phyloP scores from a whole-genome alignment of 192 early-diverging fungal species.

The Backusella parvicylindrica region DNA sequence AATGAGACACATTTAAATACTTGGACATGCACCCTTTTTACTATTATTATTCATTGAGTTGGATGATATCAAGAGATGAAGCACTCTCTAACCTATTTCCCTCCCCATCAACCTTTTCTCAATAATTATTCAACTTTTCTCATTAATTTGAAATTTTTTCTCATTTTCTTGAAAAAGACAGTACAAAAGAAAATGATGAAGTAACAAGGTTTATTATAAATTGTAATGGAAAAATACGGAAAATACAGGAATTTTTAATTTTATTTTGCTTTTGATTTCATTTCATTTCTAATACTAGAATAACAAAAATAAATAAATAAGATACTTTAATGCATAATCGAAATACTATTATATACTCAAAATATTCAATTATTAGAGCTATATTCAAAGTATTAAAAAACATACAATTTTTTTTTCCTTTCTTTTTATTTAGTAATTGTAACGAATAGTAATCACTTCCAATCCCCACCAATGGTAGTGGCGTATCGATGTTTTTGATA shows the following conservation, averaged over 20 bases:
- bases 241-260: background rate
- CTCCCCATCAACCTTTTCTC: too few species aligned
- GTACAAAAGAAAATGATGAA: background rate
- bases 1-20: too few species aligned
- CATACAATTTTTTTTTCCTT: background rate
- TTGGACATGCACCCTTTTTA: too few species aligned
- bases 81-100: too few species aligned
- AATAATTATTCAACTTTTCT: too few species aligned
- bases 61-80: too few species aligned
- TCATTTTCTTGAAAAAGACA: too few species aligned
- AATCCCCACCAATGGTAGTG: background rate
- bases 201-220: background rate
- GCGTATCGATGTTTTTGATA: background rate
- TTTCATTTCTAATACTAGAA: background rate
- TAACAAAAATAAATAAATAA: background rate
- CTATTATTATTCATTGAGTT: too few species aligned
- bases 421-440: background rate
- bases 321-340: background rate
- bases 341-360: background rate
- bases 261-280: background rate
- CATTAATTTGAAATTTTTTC: too few species aligned
- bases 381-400: background rate
- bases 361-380: background rate
- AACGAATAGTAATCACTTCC: background rate
- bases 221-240: background rate